phyloP scores from a whole-genome alignment of 2,329 filamentous ascomycete genomes.

The Arthrinium puccinioides region DNA sequence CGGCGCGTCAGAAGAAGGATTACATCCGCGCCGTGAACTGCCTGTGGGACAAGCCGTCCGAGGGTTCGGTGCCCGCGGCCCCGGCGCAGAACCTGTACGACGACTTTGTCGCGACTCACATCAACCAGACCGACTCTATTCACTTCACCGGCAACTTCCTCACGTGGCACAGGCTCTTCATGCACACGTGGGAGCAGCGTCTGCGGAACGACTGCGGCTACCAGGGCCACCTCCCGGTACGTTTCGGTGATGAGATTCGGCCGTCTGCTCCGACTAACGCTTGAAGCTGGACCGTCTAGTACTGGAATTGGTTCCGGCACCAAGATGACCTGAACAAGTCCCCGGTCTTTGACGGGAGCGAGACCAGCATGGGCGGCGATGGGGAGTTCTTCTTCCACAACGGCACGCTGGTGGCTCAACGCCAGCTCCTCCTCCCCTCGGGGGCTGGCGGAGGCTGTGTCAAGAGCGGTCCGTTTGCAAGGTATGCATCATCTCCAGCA shows the following conservation, averaged over 20 bases:
- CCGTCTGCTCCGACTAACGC: neutral
- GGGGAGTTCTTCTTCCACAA: constrained; percentile 18
- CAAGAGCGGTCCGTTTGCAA: constrained; percentile 30
- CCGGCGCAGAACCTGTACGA: neutral
- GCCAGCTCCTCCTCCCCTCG: constrained; percentile 25
- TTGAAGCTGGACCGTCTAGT: constrained; percentile 14
- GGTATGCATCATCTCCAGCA: neutral
- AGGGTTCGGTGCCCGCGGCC: neutral
- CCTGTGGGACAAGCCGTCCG: neutral
- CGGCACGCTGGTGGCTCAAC: constrained; percentile 11
- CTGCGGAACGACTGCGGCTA: constrained; percentile 1
- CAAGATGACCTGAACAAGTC: constrained; percentile 36
- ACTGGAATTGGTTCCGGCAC: constrained; percentile 45
- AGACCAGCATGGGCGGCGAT: constrained; percentile 41
- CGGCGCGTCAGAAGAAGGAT: neutral
- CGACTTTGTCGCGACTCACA: neutral
- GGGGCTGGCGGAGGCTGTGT: constrained; percentile 49
- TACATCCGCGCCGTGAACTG: neutral
- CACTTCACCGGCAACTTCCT: neutral
- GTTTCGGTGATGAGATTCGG: neutral
- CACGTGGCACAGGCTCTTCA: neutral
- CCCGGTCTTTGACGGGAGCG: constrained; percentile 47
- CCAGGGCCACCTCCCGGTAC: neutral
- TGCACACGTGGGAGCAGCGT: neutral
- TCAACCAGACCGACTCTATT: neutral